Conservation (phyloP, 2,329 filamentous ascomycete species). For the Exophiala sideris region DNA sequence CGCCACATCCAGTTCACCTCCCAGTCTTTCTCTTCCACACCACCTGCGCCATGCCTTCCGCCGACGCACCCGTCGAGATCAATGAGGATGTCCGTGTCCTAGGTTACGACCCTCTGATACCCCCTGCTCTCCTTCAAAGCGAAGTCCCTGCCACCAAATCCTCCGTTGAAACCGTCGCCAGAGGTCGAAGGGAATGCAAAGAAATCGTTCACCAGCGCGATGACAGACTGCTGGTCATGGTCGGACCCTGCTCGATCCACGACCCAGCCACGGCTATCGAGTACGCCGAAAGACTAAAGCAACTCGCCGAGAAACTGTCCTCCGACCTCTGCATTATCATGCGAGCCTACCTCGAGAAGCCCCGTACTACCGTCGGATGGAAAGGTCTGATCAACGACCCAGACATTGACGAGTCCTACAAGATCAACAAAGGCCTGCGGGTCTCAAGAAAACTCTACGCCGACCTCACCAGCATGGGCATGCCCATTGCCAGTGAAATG, state of each 20-base stretch:
- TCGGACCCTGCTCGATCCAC: constrained; percentile 96
- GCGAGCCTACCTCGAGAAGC: constrained; percentile 98
- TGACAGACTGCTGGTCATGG: constrained; percentile 68
- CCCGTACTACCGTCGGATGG: constrained; percentile 95
- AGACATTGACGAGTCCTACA: constrained; percentile 96
- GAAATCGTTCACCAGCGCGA: constrained; percentile 60
- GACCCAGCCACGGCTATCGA: constrained; percentile 85
- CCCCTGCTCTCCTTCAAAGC: constrained; percentile 91
- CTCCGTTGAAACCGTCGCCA: constrained; percentile 53
- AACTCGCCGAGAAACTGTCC: constrained; percentile 81
- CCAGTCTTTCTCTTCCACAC: constrained; percentile 56
- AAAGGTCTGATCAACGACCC: constrained; percentile 99
- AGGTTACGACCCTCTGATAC: constrained; percentile 88
- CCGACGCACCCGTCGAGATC: constrained; percentile 22
- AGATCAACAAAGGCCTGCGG: constrained; percentile 96
- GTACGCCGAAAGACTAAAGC: constrained; percentile 81
- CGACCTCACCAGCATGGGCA: constrained; percentile 83
- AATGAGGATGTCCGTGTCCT: constrained; percentile 55
- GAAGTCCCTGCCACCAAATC: constrained; percentile 65
- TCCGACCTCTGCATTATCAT: constrained; percentile 92
- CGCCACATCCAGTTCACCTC: not conserved
- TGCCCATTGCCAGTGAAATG: constrained; percentile 97
- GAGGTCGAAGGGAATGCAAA: constrained; percentile 59
- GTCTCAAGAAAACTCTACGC: constrained; percentile 87
- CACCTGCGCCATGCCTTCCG: constrained; percentile 31